Base-by-base conservation (phyloP, 1,284 basidiomycete genomes). In the Ceratobasidium sp. region DNA sequence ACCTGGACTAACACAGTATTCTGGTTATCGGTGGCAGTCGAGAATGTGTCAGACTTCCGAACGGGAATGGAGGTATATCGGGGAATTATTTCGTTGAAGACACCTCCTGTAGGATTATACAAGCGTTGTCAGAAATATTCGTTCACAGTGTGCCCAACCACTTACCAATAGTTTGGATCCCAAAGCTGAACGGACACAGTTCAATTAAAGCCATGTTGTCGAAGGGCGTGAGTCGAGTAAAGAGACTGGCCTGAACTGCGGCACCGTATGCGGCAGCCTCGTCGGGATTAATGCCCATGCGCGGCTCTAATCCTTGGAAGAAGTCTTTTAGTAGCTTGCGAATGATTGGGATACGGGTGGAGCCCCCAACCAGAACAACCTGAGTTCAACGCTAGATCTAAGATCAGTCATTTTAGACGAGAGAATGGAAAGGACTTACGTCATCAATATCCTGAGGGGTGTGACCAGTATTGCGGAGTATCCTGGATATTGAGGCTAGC, bases 231-330 rank as follows among this genome's bases (percentile, higher is more conserved):
- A 48, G 10, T 17, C 46, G 10, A 48, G 46, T 17, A 12, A 48
- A 48, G 17, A 48, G 10, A 48, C 46, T 48, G 12, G 46, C 97
- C 89, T 99, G 98, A 83, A 99, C 97, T 81, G 98, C 97, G 81
- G 97, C 98, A 90, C 98, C 98, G 87, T 98, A 99, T 54, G 98
- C 97, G 81, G 99, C 97, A 80, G 98, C 98, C 89, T 99, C 98
- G 83, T 99, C 97, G 80, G 98, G 98, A 93, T 99, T 99, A 91
- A 99, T 99, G 86, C 91, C 93, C 89, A 95, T 95, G 90, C 95
- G 95, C 83, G 98, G 88, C 86, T 97, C 94, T 84, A 96, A 96
- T 80, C 96, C 96, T 86, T 93, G 94, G 86, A 99, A 99, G 91
- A 93, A 96, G 86, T 99, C 98, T 80, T 97, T 99, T 79, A 99